Evolutionary conservation across 2,329 filamentous ascomycete species (phyloP).

Genomic region (Nemania sp.): DNA sequence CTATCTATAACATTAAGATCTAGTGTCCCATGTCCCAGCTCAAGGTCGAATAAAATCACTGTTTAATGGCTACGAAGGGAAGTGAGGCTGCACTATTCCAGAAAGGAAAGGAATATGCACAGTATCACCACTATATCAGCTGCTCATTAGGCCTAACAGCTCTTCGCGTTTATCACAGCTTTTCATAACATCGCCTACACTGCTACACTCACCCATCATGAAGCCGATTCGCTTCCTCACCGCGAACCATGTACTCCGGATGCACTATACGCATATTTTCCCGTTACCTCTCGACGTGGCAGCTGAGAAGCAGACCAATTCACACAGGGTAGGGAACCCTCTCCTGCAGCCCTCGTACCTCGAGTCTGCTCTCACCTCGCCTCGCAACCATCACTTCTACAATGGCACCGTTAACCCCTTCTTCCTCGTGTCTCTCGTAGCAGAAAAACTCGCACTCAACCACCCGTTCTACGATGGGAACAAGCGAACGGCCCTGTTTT

Average conservation of each 20-base stretch:
- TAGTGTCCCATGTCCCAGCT: no score
- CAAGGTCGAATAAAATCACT: no score
- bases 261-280: conserved; percentile 6
- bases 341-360: conserved; percentile 2
- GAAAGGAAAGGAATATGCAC: no score
- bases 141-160: background rate
- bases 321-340: background rate
- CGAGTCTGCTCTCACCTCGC: background rate
- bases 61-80: no score
- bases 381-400: background rate
- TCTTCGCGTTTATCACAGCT: background rate
- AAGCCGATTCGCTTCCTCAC: background rate
- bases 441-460: background rate
- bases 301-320: background rate
- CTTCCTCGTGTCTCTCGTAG: background rate
- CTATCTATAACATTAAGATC: no score
- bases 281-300: background rate
- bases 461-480: conserved; percentile 2
- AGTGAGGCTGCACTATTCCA: no score
- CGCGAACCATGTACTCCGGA: background rate
- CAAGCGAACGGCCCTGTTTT: conserved; percentile 1
- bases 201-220: background rate
- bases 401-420: background rate
- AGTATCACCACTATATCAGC: background rate
- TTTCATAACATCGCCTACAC: background rate